phyloP scores from a whole-genome alignment of 495 filamentous ascomycete species.

The Xylaria grammica region DNA sequence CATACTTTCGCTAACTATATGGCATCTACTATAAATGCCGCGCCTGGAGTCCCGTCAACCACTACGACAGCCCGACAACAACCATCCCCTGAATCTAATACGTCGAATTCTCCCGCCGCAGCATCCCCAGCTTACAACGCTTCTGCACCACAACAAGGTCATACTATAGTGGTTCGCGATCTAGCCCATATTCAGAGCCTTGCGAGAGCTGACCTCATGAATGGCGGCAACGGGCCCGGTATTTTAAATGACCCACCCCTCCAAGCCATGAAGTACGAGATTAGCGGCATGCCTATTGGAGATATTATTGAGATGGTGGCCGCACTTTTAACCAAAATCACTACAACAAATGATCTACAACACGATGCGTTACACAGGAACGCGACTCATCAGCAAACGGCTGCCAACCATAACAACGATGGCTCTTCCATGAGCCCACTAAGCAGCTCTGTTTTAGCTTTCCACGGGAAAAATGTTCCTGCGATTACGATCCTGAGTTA shows the following conservation, averaged over 20 bases:
- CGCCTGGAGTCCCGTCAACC: conserved; percentile 37
- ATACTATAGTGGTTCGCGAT: conserved; percentile 77
- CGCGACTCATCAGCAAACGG: conserved; percentile 52
- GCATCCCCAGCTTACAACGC: conserved; percentile 33
- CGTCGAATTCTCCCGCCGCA: conserved; percentile 28
- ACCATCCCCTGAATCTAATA: conserved; percentile 67
- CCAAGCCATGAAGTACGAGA: conserved; percentile 78
- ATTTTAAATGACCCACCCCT: conserved; percentile 54
- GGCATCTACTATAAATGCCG: conserved; percentile 38
- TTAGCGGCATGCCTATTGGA: conserved; percentile 94
- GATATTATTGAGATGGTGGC: conserved; percentile 99
- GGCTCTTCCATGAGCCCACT: conserved; percentile 72
- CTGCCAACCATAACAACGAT: conserved; percentile 58
- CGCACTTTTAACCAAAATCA: conserved; percentile 97
- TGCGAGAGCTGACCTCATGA: conserved; percentile 73
- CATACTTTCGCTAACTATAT: conserved; percentile 40
- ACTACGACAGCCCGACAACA: conserved; percentile 45
- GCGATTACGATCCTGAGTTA: conserved; percentile 98
- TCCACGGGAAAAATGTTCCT: conserved; percentile 98
- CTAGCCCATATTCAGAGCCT: conserved; percentile 90
- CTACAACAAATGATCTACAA: conserved; percentile 92
- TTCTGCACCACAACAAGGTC: conserved; percentile 37
- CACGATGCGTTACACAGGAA: conserved; percentile 70
- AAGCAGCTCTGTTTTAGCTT: conserved; percentile 92
- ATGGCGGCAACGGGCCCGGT: conserved; percentile 50